phyloP scores from a whole-genome alignment of 441 rosid genomes.

The Brassica hybrid region DNA sequence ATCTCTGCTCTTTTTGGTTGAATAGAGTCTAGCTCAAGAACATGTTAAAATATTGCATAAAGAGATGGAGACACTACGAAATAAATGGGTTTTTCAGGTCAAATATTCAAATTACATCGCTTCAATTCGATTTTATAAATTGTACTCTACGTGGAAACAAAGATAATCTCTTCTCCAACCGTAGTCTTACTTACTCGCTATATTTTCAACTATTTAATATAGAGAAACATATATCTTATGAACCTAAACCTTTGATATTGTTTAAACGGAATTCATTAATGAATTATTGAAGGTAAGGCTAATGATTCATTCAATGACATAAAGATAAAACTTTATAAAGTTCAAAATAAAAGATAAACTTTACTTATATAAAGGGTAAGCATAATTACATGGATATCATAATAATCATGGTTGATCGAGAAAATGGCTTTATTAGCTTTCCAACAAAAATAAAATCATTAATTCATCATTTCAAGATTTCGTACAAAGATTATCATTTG shows the following conservation, averaged over 20 bases:
- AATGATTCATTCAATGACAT: conserved; percentile 20
- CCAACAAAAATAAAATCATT: conserved; percentile 25
- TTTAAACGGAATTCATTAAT: background rate
- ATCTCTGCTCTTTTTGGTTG: background rate
- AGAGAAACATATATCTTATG: background rate
- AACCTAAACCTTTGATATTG: background rate
- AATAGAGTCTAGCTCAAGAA: background rate
- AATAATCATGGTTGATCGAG: conserved; percentile 9
- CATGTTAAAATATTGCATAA: conserved; percentile 2
- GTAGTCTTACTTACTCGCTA: background rate
- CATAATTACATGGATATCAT: conserved; percentile 26
- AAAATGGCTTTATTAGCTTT: conserved; percentile 26
- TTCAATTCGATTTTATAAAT: background rate
- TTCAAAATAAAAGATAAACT: background rate
- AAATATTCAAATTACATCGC: background rate
- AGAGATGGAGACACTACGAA: background rate
- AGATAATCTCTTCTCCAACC: background rate
- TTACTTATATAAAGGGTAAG: conserved; percentile 32
- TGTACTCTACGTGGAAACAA: background rate
- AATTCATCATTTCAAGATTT: conserved; percentile 13
- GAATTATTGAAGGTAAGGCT: conserved; percentile 9
- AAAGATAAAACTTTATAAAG: background rate
- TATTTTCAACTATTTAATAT: background rate
- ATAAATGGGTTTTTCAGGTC: background rate
- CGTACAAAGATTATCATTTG: conserved; percentile 22